phyloP scores from a whole-genome alignment of 768 basidiomycete genomes.

The Basidioascus undulatus region DNA sequence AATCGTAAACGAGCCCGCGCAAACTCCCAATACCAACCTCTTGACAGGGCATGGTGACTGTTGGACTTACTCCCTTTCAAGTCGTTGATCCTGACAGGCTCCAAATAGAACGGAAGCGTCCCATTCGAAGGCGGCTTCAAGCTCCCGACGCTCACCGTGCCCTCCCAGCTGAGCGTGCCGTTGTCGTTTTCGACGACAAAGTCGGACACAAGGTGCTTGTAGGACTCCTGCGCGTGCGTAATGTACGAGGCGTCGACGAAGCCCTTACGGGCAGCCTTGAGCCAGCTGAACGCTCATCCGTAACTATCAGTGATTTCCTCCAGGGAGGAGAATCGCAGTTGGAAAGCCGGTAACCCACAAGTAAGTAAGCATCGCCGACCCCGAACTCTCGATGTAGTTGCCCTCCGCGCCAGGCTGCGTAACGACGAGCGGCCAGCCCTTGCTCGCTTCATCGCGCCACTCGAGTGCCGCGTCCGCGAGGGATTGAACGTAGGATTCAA shows the following conservation, averaged over 20 bases:
- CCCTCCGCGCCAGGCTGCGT: conserved; percentile 24
- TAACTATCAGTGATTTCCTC: too few species aligned
- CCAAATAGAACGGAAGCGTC: not conserved
- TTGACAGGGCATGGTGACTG: too few species aligned
- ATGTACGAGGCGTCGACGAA: conserved; percentile 24
- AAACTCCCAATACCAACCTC: too few species aligned
- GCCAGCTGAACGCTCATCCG: too few species aligned
- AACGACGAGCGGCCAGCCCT: conserved; percentile 31
- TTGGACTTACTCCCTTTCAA: too few species aligned
- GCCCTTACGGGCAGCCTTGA: conserved; percentile 26
- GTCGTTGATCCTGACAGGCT: conserved; percentile 22
- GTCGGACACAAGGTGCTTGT: conserved; percentile 21
- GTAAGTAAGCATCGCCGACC: conserved; percentile 27
- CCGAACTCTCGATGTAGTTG: conserved; percentile 31
- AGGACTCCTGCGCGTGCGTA: conserved; percentile 22
- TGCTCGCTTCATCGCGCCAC: conserved; percentile 21
- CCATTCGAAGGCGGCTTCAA: conserved; percentile 2
- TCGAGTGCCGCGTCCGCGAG: conserved; percentile 21
- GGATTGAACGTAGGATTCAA: conserved; percentile 19
- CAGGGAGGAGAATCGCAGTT: too few species aligned
- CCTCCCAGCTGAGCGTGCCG: conserved; percentile 26
- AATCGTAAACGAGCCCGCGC: too few species aligned
- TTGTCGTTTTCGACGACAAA: conserved; percentile 24
- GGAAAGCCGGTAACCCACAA: too few species aligned
- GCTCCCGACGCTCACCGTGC: conserved; percentile 23